phyloP scores from a whole-genome alignment of 495 filamentous ascomycete species.

The Eremomyces bilateralis region DNA sequence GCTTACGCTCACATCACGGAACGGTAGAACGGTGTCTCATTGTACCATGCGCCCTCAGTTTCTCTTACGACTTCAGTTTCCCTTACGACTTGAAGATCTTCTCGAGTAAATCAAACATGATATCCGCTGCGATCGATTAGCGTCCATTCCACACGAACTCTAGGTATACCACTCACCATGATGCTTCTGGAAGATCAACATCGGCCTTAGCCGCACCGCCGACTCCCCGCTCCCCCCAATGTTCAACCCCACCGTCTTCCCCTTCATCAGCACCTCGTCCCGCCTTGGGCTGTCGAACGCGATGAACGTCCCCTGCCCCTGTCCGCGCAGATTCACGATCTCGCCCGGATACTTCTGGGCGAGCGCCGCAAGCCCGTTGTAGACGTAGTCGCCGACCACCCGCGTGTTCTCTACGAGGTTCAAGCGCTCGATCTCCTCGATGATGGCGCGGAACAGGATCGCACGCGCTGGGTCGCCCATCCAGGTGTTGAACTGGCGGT shows the following conservation, averaged over 20 bases:
- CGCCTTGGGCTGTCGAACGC: slow-evolving; percentile 79
- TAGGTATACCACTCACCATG: slow-evolving; percentile 39
- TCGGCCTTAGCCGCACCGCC: slow-evolving; percentile 74
- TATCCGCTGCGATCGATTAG: slow-evolving; percentile 27
- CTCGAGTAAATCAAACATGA: slow-evolving; percentile 47
- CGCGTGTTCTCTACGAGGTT: slow-evolving; percentile 67
- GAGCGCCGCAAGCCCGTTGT: slow-evolving; percentile 42
- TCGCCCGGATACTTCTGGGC: slow-evolving; percentile 56
- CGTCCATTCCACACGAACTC: slow-evolving; percentile 6
- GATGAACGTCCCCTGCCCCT: slow-evolving; percentile 91
- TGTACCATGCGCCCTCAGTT: no score
- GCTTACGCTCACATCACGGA: no score
- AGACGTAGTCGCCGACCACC: slow-evolving; percentile 67
- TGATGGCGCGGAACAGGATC: slow-evolving; percentile 79
- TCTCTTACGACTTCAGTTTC: no score
- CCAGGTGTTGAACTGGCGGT: slow-evolving; percentile 99
- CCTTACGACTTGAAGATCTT: slow-evolving; percentile 46
- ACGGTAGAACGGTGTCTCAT: no score
- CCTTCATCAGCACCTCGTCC: slow-evolving; percentile 64
- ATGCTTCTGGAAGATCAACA: slow-evolving; percentile 88
- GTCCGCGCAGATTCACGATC: slow-evolving; percentile 76
- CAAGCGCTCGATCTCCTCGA: slow-evolving; percentile 65
- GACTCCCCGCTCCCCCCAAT: slow-evolving; percentile 70
- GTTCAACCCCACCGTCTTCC: slow-evolving; percentile 72
- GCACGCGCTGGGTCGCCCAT: slow-evolving; percentile 93